Evolutionary conservation across 2,329 filamentous ascomycete species (phyloP).

Genomic region (Alternaria gaisen): DNA sequence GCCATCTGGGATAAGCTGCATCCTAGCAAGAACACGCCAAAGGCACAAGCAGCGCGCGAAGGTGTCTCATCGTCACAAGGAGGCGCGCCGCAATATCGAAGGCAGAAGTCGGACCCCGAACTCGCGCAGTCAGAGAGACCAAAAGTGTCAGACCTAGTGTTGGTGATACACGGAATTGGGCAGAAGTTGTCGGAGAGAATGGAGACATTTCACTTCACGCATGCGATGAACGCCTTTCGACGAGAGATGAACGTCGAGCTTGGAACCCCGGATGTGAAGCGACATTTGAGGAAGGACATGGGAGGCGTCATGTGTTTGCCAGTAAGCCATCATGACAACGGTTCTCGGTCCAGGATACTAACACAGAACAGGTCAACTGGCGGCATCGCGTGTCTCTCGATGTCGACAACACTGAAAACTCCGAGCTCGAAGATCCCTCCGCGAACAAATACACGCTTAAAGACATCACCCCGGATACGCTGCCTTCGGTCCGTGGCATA

Average conservation of each 20-base stretch:
- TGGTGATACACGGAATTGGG: constrained; percentile 94
- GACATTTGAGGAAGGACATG: constrained; percentile 77
- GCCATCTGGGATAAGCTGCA: constrained; percentile 78
- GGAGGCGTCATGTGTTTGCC: constrained; percentile 94
- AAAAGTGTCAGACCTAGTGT: constrained; percentile 83
- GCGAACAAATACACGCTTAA: constrained; percentile 74
- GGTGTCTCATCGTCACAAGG: constrained; percentile 57
- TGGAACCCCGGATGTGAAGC: constrained; percentile 75
- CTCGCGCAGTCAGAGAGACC: constrained; percentile 72
- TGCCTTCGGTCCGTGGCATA: constrained; percentile 88
- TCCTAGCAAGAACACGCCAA: constrained; percentile 57
- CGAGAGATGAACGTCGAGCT: constrained; percentile 87
- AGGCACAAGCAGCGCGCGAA: constrained; percentile 53
- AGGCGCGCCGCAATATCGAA: constrained; percentile 51
- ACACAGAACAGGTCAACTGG: constrained; percentile 76
- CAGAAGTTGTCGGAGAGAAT: constrained; percentile 95
- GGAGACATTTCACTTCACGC: constrained; percentile 96
- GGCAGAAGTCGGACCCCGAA: constrained; percentile 61
- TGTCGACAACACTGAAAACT: constrained; percentile 66
- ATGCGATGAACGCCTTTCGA: constrained; percentile 90
- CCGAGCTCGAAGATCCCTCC: constrained; percentile 65
- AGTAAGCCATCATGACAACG: constrained; percentile 36
- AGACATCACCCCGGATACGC: constrained; percentile 90
- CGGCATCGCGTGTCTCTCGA: constrained; percentile 87
- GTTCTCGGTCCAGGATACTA: constrained; percentile 12